Evolutionary conservation across 345 rosid genomes (phyloP), one percentile per base, ranked within the genome.

Genomic region (Abelmoschus esculentus): DNA sequence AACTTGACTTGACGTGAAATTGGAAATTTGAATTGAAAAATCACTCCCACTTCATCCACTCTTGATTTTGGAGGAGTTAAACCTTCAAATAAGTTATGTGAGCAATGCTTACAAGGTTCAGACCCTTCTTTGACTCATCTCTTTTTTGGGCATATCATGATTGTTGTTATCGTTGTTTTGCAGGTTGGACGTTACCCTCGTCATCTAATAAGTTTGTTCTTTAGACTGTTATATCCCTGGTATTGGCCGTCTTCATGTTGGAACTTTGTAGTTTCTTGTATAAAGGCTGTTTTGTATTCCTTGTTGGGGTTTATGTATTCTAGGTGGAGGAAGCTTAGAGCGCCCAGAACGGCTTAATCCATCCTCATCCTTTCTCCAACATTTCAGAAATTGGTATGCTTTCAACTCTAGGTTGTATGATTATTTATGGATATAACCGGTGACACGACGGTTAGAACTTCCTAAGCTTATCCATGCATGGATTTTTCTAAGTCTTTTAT

Each of bases 211-310:
- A 95, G 98, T 58, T 70, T 95, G 73, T 92, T 91, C 75, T 95
- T 95, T 70, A 81, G 99, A 64, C 81, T 95, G 78, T 75, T 92
- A 18, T 95, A 95, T 76, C 99, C 99, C 29, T 92, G 99, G 99
- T 92, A 83, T 75, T 95, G 99, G 99, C 98, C 98, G 0, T 95
- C 98, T 10, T 96, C 99, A 0, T 96, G 99, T 73, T 92, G 97
- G 96, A 89, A 90, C 85, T 89, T 95, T 64, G 36, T 87, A 66
- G 55, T 87, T 53, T 84, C 97, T 38, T 90, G 96, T 82, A 72
- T 92, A 19, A 86, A 75, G 71, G 88, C 89, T 0, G 79, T 89
- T 19, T 77, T 90, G 14, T 80, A 70, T 75, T 81, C 96, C 9
- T 12, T 87, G 3, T 55, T 83, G 70, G 73, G 82, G 77, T 72